Evolutionary conservation across 805 yeast genomes (phyloP).

Genomic region (Starmera quercuum): DNA sequence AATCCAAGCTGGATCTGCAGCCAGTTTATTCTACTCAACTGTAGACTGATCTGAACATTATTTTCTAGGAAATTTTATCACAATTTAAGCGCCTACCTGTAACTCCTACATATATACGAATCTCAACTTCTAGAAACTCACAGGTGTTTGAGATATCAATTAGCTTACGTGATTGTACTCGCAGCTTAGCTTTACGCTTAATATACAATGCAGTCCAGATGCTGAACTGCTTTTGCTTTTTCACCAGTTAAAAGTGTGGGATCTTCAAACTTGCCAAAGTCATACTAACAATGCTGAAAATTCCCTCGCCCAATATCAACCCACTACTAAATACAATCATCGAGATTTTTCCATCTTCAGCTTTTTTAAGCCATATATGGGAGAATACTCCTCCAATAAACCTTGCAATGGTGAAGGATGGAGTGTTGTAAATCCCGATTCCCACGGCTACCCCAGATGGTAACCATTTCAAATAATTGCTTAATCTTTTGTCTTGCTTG

Average conservation of each 20-base stretch:
- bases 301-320: slow-evolving; percentile 87
- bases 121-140: too few species aligned
- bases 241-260: slow-evolving; percentile 52
- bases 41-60: too few species aligned
- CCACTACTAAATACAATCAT: slow-evolving; percentile 91
- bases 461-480: slow-evolving; percentile 43
- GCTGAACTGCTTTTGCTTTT: too few species aligned
- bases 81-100: too few species aligned
- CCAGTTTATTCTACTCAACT: too few species aligned
- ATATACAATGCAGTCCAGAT: too few species aligned
- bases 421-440: slow-evolving; percentile 89
- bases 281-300: slow-evolving; percentile 79
- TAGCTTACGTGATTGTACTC: too few species aligned
- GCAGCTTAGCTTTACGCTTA: too few species aligned
- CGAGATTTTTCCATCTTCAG: slow-evolving; percentile 47
- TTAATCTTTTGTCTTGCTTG: slow-evolving; percentile 26
- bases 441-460: slow-evolving; percentile 98
- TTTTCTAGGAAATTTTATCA: too few species aligned
- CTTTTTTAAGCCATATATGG: slow-evolving; percentile 43
- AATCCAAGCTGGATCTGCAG: too few species aligned
- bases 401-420: slow-evolving; percentile 88
- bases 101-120: too few species aligned
- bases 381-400: slow-evolving; percentile 81
- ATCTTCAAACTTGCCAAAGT: slow-evolving; percentile 59
- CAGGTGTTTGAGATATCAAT: too few species aligned